Base-by-base conservation (phyloP, 169 alveolate genomes). In the Plasmodium yoelii region DNA sequence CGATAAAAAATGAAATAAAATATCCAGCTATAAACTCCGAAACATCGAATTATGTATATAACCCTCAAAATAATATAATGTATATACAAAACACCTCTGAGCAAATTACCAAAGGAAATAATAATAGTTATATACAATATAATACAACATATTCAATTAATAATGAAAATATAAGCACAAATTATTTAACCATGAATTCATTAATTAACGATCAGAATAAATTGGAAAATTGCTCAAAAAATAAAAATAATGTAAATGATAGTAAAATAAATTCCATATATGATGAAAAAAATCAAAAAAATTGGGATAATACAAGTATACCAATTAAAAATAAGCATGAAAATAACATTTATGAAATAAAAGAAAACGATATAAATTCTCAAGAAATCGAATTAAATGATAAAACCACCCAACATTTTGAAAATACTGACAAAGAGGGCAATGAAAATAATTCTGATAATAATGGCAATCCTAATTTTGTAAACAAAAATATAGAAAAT, bases 1-100 rank as follows among this genome's bases (percentile, higher is more conserved):
- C 15, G 15, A 39, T 67, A 15, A 69, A 69, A 69, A 46, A 69
- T 1, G 65, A 69, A 69, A 47, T 69, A 34, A 61, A n/a, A 69
- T 22, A 18, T 18, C 24, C 22, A 44, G 34, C 47, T 19, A 60
- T 10, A 60, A 24, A 60, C 13, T 60, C 44, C 7, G 34, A 60
- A 60, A n/a, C 42, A 34, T 34, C 42, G 42, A 34, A 34, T 34
- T 34, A 34, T 34, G 42, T 3, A 34, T 34, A 34, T 34, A 34
- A 34, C 42, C 42, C 42, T 34, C 42, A 34, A 34, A 34, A 34
- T 34, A 34, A 34, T 34, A 34, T 34, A 34, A 34, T 34, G 42
- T 34, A 34, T 34, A 34, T 34, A 34, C 42, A 34, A 4, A 34
- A 34, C 42, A 3, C 42, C 42, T 4, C 42, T 34, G 42, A 34